Conservation (phyloP, 495 filamentous ascomycete genomes). For the Xylaria bambusicola region DNA sequence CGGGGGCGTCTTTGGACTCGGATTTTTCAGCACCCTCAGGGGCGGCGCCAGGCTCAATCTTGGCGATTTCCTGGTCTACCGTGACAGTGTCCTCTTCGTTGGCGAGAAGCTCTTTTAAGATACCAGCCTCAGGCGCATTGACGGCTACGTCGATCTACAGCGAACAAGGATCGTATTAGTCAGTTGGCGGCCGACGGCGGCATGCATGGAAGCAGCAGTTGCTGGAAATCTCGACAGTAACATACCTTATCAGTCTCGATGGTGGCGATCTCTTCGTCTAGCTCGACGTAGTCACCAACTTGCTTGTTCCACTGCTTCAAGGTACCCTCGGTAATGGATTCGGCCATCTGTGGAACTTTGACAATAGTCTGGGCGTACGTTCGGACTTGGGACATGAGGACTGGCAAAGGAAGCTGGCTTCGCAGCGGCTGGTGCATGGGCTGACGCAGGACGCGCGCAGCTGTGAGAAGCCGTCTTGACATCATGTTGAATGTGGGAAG, state of each 20-base stretch:
- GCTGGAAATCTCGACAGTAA: no score
- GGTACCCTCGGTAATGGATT: conserved; percentile 97
- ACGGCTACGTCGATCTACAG: conserved; percentile 88
- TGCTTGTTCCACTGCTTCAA: conserved; percentile 95
- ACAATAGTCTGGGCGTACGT: conserved; percentile 75
- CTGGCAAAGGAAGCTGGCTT: conserved; percentile 36
- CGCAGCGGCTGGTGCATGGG: conserved; percentile 39
- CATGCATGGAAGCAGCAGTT: no score
- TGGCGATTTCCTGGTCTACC: conserved; percentile 89
- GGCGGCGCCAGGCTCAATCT: conserved; percentile 74
- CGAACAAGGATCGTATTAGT: background rate
- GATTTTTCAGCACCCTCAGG: conserved; percentile 56
- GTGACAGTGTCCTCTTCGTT: conserved; percentile 95
- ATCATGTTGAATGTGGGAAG: conserved; percentile 41
- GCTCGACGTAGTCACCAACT: conserved; percentile 91
- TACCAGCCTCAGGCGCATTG: conserved; percentile 90
- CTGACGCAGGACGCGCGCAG: conserved; percentile 48
- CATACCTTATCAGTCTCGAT: conserved; percentile 99
- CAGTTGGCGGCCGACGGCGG: background rate
- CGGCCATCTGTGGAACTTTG: conserved; percentile 97
- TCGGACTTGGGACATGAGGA: conserved; percentile 53
- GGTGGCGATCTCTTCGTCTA: conserved; percentile 96
- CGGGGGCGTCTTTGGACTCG: conserved; percentile 61
- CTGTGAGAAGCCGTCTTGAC: conserved; percentile 50
- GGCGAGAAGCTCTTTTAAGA: conserved; percentile 87